These are phyloP conservation scores for Leishmania braziliensis DNA, from an alignment of 208 protist species.

Conservation along the genomic window DNA sequence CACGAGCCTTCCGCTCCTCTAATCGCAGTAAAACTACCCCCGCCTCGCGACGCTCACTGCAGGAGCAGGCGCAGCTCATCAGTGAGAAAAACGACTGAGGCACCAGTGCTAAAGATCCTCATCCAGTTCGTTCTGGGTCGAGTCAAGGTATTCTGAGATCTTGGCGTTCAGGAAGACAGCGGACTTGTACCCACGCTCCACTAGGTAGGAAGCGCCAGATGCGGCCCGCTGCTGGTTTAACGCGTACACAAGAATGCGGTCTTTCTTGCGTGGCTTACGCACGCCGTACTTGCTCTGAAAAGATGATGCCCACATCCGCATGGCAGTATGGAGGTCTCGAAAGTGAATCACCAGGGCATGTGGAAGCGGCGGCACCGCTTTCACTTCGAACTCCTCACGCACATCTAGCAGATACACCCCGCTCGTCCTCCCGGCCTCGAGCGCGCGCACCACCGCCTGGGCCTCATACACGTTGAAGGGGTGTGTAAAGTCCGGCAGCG, in stretches of 20 bases:
- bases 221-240: conserved; percentile 39
- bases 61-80: too few relatives aligned
- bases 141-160: conserved; percentile 45
- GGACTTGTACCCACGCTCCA: conserved; percentile 34
- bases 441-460: conserved; percentile 59
- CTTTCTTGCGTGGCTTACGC: conserved; percentile 48
- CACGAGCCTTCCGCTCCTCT: not conserved
- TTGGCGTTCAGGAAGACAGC: conserved; percentile 39
- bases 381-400: conserved; percentile 59
- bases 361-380: conserved; percentile 43
- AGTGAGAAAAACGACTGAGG: not conserved
- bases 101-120: conserved; percentile 48
- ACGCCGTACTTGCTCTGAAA: conserved; percentile 65
- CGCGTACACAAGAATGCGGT: conserved; percentile 63
- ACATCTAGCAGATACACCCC: conserved; percentile 67
- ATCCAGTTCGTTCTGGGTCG: conserved; percentile 27
- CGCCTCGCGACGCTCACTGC: not conserved
- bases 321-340: conserved; percentile 45
- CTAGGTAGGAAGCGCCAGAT: conserved; percentile 34
- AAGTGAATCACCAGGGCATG: conserved; percentile 58
- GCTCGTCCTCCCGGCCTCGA: conserved; percentile 34
- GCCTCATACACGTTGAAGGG: conserved; percentile 46
- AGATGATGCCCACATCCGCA: conserved; percentile 42
- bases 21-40: not conserved
- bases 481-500: conserved; percentile 36